Evolutionary conservation across 1,284 basidiomycete species (phyloP), one percentile per base, ranked within the genome.

Genomic region (Vanrija humicola): DNA sequence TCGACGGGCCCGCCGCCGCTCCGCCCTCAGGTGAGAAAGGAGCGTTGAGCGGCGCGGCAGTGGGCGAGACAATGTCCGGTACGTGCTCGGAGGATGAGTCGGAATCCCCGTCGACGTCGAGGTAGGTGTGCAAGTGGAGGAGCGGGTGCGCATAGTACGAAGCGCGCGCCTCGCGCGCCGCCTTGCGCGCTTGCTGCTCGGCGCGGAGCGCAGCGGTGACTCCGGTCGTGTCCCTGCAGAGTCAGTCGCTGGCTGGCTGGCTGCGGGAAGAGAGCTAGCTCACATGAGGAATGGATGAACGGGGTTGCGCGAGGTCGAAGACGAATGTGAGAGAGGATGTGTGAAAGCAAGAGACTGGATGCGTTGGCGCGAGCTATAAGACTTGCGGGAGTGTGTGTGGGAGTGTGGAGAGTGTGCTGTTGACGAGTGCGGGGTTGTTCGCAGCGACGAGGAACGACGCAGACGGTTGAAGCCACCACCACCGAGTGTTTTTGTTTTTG

Each of bases 101-200:
- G 34, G 34, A 34, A 12, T 14, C 34, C 43, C 42, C 19, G 18
- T 45, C 19, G 18, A 5, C 21, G 21, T 15, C n/a, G 15, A 64
- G 28, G 59, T 73, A 72, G 18, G 65, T 65, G 59, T 67, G 64
- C 10, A 69, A 47, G 51, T 74, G 72, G 9, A 73, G 59, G 7
- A 52, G 29, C 2, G 71, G 72, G 47, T 74, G 72, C 16, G 68
- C 64, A 56, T 74, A 74, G 62, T 74, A 74, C 12, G 65, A 64
- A 4, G 70, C 67, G 49, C 66, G 70, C 3, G 72, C 71, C 10
- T 66, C 65, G 1, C 67, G 68, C 5, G 72, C 72, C 3, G 72
- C 72, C 15, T 60, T 43, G 38, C 71, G 64, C n/a, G 63, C 57
- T 21, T 68, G 54, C 26, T 69, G 66, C 57, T 74, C 72, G 23